Evolutionary conservation across 2,329 filamentous ascomycete genomes (phyloP).

Genomic region (Fusarium haematococcum): DNA sequence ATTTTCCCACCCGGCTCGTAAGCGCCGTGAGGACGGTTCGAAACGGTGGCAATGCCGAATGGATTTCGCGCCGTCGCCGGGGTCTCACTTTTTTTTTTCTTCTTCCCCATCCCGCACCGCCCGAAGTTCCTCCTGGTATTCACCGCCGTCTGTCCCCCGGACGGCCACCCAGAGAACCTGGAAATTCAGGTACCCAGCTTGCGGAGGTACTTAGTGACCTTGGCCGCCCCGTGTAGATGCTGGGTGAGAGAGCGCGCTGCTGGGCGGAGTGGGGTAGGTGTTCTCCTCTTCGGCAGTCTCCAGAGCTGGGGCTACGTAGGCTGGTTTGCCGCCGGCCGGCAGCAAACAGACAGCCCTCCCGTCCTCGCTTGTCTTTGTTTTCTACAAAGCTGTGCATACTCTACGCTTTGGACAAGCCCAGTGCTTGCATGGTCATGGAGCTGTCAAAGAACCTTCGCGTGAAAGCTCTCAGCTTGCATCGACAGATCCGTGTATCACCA

Average conservation of each 20-base stretch:
- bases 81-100: slow-evolving; percentile 3
- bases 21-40: slow-evolving; percentile 4
- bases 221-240: background rate
- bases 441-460: background rate
- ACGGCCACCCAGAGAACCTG: slow-evolving; percentile 13
- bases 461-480: background rate
- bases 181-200: slow-evolving; percentile 1
- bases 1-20: background rate
- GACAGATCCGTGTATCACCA: background rate
- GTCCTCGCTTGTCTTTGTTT: background rate
- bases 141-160: slow-evolving; percentile 33
- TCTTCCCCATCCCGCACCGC: slow-evolving; percentile 17
- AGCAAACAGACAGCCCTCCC: background rate
- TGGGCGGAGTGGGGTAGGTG: background rate
- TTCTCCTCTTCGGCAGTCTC: slow-evolving; percentile 10
- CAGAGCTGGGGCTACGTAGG: slow-evolving; percentile 16
- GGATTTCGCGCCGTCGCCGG: slow-evolving; percentile 18
- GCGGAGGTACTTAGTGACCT: slow-evolving; percentile 11
- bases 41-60: slow-evolving; percentile 23
- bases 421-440: background rate
- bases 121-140: slow-evolving; percentile 25
- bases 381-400: background rate
- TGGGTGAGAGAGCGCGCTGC: background rate
- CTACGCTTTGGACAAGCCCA: background rate
- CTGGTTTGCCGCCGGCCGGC: background rate